phyloP scores from a whole-genome alignment of 176 grass and related monocot species.

The Hordeum vulgare region DNA sequence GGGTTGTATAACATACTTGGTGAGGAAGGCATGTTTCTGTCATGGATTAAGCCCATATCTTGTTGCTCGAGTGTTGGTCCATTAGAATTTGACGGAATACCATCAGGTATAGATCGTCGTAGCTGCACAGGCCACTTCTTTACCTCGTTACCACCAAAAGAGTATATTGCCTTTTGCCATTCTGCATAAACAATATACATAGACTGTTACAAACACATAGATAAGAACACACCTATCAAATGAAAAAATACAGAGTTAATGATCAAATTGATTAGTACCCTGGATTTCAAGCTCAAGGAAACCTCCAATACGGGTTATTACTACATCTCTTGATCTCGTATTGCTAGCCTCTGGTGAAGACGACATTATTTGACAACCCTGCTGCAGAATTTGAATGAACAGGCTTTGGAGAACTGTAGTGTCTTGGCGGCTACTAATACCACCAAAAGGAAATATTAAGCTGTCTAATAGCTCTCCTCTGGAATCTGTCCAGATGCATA shows the following conservation, averaged over 20 bases:
- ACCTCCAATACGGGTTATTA: slow-evolving; percentile 80
- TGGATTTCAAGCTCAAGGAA: slow-evolving; percentile 99
- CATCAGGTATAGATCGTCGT: slow-evolving; percentile 70
- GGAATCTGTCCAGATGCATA: slow-evolving; percentile 97
- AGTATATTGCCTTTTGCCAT: slow-evolving; percentile 92
- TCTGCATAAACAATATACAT: slow-evolving; percentile 49
- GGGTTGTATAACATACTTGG: slow-evolving; percentile 65
- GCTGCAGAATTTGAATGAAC: slow-evolving; percentile 96
- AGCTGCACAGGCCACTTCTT: slow-evolving; percentile 93
- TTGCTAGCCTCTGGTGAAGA: slow-evolving; percentile 59
- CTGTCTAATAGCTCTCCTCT: slow-evolving; percentile 90
- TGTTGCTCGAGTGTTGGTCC: slow-evolving; percentile 61
- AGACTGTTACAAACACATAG: slow-evolving; percentile 12
- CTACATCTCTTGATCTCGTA: slow-evolving; percentile 64
- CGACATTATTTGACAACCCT: slow-evolving; percentile 87
- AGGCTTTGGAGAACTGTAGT: slow-evolving; percentile 92
- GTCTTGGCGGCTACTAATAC: slow-evolving; percentile 94
- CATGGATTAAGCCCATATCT: slow-evolving; percentile 77
- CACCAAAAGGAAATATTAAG: slow-evolving; percentile 91
- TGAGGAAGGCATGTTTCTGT: slow-evolving; percentile 78
- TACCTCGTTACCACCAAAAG: slow-evolving; percentile 89
- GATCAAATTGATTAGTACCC: slow-evolving; percentile 38
- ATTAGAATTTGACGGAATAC: slow-evolving; percentile 52
- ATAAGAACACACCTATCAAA: not conserved
- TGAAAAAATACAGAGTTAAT: slow-evolving; percentile 3